Evolutionary conservation across 345 rosid species (phyloP).

Genomic region (Reutealis trisperma): DNA sequence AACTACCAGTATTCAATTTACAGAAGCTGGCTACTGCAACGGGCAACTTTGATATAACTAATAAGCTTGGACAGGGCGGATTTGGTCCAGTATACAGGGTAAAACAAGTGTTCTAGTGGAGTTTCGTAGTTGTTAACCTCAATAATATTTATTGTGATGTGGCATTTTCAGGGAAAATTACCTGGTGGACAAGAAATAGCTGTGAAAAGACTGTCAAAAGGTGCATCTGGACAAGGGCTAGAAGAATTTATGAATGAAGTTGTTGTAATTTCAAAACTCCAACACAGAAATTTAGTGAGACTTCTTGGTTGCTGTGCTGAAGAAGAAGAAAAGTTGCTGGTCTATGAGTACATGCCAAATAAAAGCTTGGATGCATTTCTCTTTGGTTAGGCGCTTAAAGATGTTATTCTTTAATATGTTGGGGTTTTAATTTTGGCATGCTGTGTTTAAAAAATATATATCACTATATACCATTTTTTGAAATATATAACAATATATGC

Average conservation of each 20-base stretch:
- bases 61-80: slow-evolving; percentile 44
- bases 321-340: slow-evolving; percentile 17
- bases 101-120: not conserved
- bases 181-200: slow-evolving; percentile 38
- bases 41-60: slow-evolving; percentile 22
- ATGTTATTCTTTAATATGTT: no score
- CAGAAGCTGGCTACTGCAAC: slow-evolving; percentile 31
- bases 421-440: no score
- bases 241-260: slow-evolving; percentile 40
- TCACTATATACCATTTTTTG: no score
- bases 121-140: no score
- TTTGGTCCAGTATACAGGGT: slow-evolving; percentile 49
- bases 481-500: no score
- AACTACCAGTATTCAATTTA: slow-evolving; percentile 29
- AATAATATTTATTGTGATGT: no score
- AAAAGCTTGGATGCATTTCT: slow-evolving; percentile 22
- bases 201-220: slow-evolving; percentile 30
- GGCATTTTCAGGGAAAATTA: slow-evolving; percentile 16
- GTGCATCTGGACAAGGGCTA: slow-evolving; percentile 33
- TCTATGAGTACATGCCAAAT: slow-evolving; percentile 30
- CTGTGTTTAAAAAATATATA: no score
- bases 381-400: not conserved
- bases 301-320: slow-evolving; percentile 28
- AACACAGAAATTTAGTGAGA: slow-evolving; percentile 29
- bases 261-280: no score